Conservation (phyloP, 2,329 filamentous ascomycete species). For the Fusarium subtropicale region DNA sequence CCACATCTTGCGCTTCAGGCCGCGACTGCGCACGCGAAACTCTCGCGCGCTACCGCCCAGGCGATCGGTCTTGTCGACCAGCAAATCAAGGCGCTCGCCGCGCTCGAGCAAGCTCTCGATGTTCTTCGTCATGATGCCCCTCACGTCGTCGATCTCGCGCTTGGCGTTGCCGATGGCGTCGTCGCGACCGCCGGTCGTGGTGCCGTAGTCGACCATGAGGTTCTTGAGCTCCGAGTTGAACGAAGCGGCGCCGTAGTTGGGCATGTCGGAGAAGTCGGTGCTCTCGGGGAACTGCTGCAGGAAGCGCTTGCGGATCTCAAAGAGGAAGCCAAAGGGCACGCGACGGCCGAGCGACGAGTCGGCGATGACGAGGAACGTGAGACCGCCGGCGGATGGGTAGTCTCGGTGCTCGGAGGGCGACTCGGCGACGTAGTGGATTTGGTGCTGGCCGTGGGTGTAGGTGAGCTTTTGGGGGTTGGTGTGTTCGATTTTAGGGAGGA, state of each 20-base stretch:
- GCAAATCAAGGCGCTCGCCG: constrained; percentile 90
- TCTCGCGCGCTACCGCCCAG: constrained; percentile 89
- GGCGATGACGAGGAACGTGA: constrained; percentile 93
- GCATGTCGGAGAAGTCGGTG: constrained; percentile 81
- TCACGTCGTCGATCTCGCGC: constrained; percentile 90
- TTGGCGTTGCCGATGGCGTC: constrained; percentile 88
- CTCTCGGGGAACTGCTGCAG: constrained; percentile 73
- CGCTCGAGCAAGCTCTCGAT: constrained; percentile 90
- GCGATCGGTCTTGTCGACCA: constrained; percentile 97
- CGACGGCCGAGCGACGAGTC: constrained; percentile 84
- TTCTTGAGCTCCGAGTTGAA: constrained; percentile 85
- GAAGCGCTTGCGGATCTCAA: constrained; percentile 92
- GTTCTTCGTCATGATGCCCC: constrained; percentile 95
- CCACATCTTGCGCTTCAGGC: constrained; percentile 95
- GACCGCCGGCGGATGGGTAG: constrained; percentile 75
- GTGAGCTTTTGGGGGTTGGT: constrained; percentile 85
- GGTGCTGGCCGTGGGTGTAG: constrained; percentile 89
- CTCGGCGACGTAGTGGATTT: constrained; percentile 96
- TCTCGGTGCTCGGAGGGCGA: constrained; percentile 74
- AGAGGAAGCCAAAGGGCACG: constrained; percentile 91
- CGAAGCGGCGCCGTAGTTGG: constrained; percentile 87
- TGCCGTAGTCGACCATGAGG: constrained; percentile 87
- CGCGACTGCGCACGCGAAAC: constrained; percentile 87
- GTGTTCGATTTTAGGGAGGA: constrained; percentile 95
- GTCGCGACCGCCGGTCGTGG: constrained; percentile 77